These are phyloP conservation scores for Allodekkera sacchari DNA, from an alignment of 805 yeast species.

Conservation along the genomic window DNA sequence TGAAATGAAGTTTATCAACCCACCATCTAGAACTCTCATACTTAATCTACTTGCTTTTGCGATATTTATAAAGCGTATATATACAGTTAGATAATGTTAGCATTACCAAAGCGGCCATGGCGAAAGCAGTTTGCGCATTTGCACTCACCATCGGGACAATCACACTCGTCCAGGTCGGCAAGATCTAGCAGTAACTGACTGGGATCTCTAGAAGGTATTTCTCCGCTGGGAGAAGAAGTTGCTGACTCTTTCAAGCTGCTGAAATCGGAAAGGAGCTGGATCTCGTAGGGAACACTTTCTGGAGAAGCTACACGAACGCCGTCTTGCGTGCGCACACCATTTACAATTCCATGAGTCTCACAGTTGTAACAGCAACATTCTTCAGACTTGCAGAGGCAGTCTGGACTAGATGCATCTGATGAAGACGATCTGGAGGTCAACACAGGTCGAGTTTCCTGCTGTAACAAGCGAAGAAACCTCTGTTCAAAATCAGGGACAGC, in stretches of 20 bases:
- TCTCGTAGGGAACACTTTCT: conserved; percentile 3
- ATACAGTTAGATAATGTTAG: conserved; percentile 3
- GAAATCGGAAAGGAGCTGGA: no score
- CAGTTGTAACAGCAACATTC: conserved; percentile 28
- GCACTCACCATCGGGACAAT: conserved; percentile 25
- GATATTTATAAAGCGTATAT: not conserved
- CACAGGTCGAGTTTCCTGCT: not conserved
- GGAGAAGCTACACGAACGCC: conserved; percentile 16
- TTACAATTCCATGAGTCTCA: conserved; percentile 24
- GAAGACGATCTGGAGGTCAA: conserved; percentile 2
- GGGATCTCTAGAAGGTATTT: not conserved
- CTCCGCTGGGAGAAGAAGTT: not conserved
- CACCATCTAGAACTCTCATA: not conserved
- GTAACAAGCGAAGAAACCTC: conserved; percentile 6
- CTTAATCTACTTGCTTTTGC: not conserved
- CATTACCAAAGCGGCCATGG: conserved; percentile 21
- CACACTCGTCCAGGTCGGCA: conserved; percentile 20
- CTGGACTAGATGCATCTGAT: conserved; percentile 9
- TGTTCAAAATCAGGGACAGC: conserved; percentile 8
- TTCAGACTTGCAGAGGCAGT: conserved; percentile 24
- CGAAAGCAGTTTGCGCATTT: conserved; percentile 24
- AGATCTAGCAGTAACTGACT: conserved; percentile 8
- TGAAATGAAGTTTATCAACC: not conserved
- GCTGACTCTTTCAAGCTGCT: not conserved
- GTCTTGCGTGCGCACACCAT: conserved; percentile 22